Evolutionary conservation across 2,329 filamentous ascomycete genomes (phyloP).

Genomic region (Daldinia sp.): DNA sequence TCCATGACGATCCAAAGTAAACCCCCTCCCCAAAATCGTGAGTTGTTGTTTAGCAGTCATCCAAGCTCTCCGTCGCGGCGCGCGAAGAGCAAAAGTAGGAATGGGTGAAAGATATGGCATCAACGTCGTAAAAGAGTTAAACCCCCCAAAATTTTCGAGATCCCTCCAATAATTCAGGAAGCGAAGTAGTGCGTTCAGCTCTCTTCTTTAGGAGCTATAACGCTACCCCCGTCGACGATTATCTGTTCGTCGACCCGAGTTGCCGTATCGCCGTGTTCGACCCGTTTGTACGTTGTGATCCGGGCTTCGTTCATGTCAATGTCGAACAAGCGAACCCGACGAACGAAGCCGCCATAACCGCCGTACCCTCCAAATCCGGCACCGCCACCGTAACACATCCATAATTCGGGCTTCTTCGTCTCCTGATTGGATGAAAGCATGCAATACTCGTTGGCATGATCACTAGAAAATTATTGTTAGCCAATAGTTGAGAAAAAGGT

Average conservation of each 20-base stretch:
- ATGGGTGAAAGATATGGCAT: neutral
- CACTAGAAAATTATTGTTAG: constrained; percentile 62
- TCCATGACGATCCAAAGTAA: too few relatives aligned
- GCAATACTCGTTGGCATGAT: constrained; percentile 98
- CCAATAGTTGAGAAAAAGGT: constrained; percentile 7
- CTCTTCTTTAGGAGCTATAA: constrained; percentile 44
- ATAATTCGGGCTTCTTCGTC: constrained; percentile 75
- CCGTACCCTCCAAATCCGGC: constrained; percentile 95
- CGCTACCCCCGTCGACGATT: constrained; percentile 72
- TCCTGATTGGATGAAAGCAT: constrained; percentile 71
- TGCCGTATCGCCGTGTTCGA: constrained; percentile 74
- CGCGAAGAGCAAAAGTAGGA: constrained; percentile 21
- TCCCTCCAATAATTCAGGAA: neutral
- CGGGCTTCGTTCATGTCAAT: constrained; percentile 91
- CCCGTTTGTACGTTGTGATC: constrained; percentile 91
- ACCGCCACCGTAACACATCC: constrained; percentile 98
- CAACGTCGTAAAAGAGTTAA: constrained; percentile 6
- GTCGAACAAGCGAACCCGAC: constrained; percentile 89
- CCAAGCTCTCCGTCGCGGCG: constrained; percentile 18
- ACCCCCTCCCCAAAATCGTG: constrained; percentile 1
- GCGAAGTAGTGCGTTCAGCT: constrained; percentile 3
- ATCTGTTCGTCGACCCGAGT: constrained; percentile 72
- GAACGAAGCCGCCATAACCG: constrained; percentile 86
- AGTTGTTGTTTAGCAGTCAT: constrained; percentile 9
- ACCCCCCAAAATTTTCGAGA: constrained; percentile 2